Conservation (phyloP, 169 alveolate species). For the Perkinsus chesapeaki region DNA sequence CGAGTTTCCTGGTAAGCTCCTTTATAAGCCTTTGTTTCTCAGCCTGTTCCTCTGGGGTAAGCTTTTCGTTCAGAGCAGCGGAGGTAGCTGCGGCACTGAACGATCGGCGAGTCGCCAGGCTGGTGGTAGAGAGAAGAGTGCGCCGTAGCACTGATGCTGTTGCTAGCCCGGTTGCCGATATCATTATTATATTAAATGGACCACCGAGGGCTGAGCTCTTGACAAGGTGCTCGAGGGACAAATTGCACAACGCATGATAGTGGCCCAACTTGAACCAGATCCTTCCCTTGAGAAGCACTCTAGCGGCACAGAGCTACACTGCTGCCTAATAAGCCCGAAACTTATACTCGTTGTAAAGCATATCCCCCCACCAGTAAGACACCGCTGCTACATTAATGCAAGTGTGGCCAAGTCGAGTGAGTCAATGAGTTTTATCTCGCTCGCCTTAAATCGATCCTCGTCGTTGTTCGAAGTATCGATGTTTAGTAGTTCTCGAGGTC, state of each 20-base stretch:
- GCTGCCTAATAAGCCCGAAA: too few relatives aligned
- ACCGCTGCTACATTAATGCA: too few relatives aligned
- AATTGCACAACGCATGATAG: background rate
- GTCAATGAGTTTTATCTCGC: too few relatives aligned
- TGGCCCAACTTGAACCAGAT: too few relatives aligned
- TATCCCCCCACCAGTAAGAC: too few relatives aligned
- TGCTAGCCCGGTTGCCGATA: background rate
- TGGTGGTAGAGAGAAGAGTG: background rate
- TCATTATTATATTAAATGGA: background rate
- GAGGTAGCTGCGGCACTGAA: background rate
- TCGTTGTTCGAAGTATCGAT: too few relatives aligned
- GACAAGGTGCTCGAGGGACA: background rate
- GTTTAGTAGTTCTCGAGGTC: too few relatives aligned
- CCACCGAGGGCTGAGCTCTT: background rate
- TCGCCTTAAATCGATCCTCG: background rate
- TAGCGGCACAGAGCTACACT: too few relatives aligned
- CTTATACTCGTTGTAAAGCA: too few relatives aligned
- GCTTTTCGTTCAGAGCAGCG: slow-evolving; percentile 11
- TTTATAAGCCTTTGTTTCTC: slow-evolving; percentile 44
- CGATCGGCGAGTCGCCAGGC: background rate
- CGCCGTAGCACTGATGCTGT: background rate
- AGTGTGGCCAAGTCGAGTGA: too few relatives aligned
- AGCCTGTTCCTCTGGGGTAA: slow-evolving; percentile 31
- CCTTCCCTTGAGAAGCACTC: too few relatives aligned
- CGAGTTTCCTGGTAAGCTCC: slow-evolving; percentile 33